Base-by-base conservation (phyloP, 2,329 filamentous ascomycete species). In the Thielaviopsis euricoi region DNA sequence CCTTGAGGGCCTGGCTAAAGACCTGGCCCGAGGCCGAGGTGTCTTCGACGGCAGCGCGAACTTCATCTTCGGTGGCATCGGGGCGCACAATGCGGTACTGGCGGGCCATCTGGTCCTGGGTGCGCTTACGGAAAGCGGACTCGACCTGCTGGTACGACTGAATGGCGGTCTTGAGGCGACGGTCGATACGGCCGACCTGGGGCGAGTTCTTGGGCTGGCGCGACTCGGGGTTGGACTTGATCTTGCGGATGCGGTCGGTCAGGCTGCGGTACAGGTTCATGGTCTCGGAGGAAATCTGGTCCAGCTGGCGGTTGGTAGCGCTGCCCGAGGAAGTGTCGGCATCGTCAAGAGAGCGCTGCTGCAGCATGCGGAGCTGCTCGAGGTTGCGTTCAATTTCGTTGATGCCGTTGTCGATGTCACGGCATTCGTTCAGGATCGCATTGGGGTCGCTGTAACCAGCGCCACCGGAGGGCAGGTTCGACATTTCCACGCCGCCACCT, bases 1-100 rank as follows among this genome's bases (percentile, higher is more conserved):
- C 81, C 75, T 94, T 81, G 66, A 96, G 77, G 59, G 89, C 87
- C 70, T 94, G 87, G 67, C 85, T 83, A 73, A 97, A 97, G 64
- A 95, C 84, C 70, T 94, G 88, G 56, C 83, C 81, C 63, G 85
- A 79, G 15, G 73, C 77, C 64, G 79, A 77, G 65, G 88, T 82
- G 66, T 91, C 82, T 22, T 60, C 58, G 0, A 90, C 85, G 17
- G 87, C 89, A 59, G 85, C 80, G 60, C 79, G 78, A 26, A 96
- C 81, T 69, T 97, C 89, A 50, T 78, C 75, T 57, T 93, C 87
- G 26, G 81, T 79, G 2, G 88, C 88, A 59, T 95, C 83, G 22
- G 89, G 87, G 62, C 83, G 80, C 58, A 93, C 90, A 67, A 97
- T 96, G 60, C 86, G 81, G 72, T 94, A 95, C 69, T 96, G 89